Conservation (phyloP, 177 flowering plant species). For the Vitis hybrid region DNA sequence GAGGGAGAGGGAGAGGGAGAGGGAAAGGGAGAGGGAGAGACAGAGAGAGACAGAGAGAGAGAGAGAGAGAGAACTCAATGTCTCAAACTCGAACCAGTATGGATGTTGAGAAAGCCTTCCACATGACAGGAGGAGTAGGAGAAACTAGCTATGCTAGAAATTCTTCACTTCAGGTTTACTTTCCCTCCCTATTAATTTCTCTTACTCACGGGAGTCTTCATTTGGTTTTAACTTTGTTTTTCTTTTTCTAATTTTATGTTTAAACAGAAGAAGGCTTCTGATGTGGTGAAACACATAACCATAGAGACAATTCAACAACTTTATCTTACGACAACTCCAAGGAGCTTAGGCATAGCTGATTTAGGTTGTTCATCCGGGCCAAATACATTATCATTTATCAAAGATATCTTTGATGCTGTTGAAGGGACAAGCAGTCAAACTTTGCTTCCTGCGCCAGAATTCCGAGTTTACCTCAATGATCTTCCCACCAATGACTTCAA, state of each 20-base stretch:
- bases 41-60: not conserved
- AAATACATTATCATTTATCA: constrained; percentile 59
- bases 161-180: constrained; percentile 54
- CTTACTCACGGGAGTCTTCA: not conserved
- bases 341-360: constrained; percentile 67
- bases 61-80: not conserved
- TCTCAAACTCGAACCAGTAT: constrained; percentile 16
- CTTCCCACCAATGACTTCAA: constrained; percentile 87
- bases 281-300: constrained; percentile 59
- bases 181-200: not conserved
- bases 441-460: constrained; percentile 34
- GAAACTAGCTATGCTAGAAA: constrained; percentile 60
- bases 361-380: constrained; percentile 86
- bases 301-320: constrained; percentile 43
- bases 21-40: fast-evolving
- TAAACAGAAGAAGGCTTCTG: constrained; percentile 51
- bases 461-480: constrained; percentile 70
- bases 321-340: constrained; percentile 27
- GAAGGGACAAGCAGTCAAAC: constrained; percentile 21
- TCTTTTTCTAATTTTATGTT: not conserved
- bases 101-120: constrained; percentile 58
- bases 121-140: constrained; percentile 60
- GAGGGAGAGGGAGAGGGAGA: no score
- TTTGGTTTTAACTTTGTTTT: not conserved
- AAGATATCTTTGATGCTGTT: constrained; percentile 47